These are phyloP conservation scores for Lachancea sp. DNA, from an alignment of 805 yeast genomes.

Conservation along the genomic window DNA sequence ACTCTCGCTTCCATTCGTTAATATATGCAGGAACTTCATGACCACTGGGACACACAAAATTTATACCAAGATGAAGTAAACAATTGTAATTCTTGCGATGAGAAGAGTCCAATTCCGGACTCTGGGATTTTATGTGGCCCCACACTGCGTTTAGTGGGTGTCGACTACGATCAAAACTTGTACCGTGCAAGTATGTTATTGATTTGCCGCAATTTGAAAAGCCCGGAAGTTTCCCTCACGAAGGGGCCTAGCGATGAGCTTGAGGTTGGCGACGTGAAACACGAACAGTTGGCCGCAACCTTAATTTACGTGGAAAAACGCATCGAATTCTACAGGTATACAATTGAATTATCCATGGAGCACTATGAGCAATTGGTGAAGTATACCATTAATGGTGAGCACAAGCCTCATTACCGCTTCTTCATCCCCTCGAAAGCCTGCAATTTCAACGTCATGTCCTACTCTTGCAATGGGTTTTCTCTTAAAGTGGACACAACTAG, in stretches of 20 bases:
- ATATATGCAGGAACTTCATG: constrained; percentile 14
- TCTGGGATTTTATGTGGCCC: constrained; percentile 61
- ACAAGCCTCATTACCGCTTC: constrained; percentile 49
- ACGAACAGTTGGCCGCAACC: constrained; percentile 44
- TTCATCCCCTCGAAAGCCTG: constrained; percentile 57
- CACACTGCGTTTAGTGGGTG: constrained; percentile 57
- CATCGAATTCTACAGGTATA: constrained; percentile 60
- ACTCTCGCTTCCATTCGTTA: constrained; percentile 9
- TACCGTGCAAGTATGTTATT: constrained; percentile 68
- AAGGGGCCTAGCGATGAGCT: constrained; percentile 23
- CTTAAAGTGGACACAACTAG: constrained; percentile 56
- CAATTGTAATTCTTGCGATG: constrained; percentile 19
- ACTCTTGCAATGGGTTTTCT: constrained; percentile 90
- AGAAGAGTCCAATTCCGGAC: constrained; percentile 18
- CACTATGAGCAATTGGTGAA: constrained; percentile 53
- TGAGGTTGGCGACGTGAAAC: constrained; percentile 4
- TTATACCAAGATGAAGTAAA: constrained; percentile 19
- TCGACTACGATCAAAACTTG: constrained; percentile 43
- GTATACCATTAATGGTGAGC: constrained; percentile 49
- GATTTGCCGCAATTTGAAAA: constrained; percentile 41
- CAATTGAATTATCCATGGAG: constrained; percentile 44
- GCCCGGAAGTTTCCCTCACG: constrained; percentile 27
- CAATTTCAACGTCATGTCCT: constrained; percentile 76
- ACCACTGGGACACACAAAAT: constrained; percentile 23
- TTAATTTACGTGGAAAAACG: constrained; percentile 41